Evolutionary conservation across 2,329 filamentous ascomycete species (phyloP), one percentile per base, ranked within the genome.

Genomic region (Talaromyces sp.): DNA sequence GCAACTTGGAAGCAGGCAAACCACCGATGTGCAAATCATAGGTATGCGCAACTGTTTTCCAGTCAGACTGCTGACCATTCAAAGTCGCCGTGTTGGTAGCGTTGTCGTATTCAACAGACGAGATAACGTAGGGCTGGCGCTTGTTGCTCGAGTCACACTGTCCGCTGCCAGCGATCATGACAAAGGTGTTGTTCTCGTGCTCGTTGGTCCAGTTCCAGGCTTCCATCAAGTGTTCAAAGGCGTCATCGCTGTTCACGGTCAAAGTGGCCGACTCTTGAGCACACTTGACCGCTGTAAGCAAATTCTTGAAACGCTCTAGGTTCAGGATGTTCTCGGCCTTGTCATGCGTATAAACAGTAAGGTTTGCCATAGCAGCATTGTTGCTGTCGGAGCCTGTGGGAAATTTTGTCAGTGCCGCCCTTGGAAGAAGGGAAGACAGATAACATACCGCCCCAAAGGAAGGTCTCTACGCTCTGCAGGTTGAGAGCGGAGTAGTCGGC

Each of bases 151-250:
- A 70, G n/a, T 63, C 63, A 63, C 68, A 70, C 19, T 68, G 64
- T 2, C 59, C 59, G n/a, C 55, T 61, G 15, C 66, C 68, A 25
- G 67, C 64, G 25, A 70, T 64, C 27, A 70, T 32, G 9, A 70
- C 54, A 13, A 70, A 61, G 6, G 61, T 63, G 22, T 61, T 63
- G 32, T 65, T 54, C 36, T 64, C 62, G 2, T 53, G 58, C 15
- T 64, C 62, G 32, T 69, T 70, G 32, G 67, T 58, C 68, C 67
- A 70, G 44, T 60, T 42, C 66, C 67, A 69, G 47, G 52, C 57
- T n/a, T 49, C 47, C 42, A 15, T 53, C 19, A 60, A 47, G 28
- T 49, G 52, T 2, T 17, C 42, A 56, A 56, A 60, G 3, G 53
- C 53, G 8, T 53, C 30, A 28, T 42, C n/a, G 17, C 57, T 36